These are phyloP conservation scores for Russula sp. DNA, from an alignment of 768 basidiomycete species.

Conservation along the genomic window DNA sequence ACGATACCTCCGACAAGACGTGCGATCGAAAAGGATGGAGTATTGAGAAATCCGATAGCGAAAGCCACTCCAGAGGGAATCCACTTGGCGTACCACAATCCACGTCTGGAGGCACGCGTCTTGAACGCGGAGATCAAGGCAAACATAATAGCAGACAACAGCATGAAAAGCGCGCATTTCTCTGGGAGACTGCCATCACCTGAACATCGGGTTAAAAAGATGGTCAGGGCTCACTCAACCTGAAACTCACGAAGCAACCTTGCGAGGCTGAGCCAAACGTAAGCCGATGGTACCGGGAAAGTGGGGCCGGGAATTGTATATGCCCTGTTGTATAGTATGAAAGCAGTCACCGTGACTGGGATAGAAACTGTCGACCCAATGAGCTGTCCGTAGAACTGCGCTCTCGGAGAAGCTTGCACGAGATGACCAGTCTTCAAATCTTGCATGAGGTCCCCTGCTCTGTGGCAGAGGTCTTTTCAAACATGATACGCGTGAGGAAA, in stretches of 20 bases:
- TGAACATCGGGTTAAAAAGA: constrained; percentile 31
- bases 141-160: constrained; percentile 66
- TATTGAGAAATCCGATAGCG: constrained; percentile 93
- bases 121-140: constrained; percentile 60
- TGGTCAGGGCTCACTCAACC: neutral
- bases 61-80: constrained; percentile 92
- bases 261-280: constrained; percentile 82
- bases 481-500: neutral
- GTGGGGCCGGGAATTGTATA: constrained; percentile 88
- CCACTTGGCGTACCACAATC: constrained; percentile 56
- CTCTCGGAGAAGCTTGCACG: constrained; percentile 83
- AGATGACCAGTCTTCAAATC: constrained; percentile 96
- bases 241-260: constrained; percentile 58
- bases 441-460: constrained; percentile 97
- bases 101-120: constrained; percentile 43
- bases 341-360: constrained; percentile 81
- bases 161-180: constrained; percentile 71
- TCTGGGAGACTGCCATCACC: constrained; percentile 79
- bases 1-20: constrained; percentile 81
- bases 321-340: constrained; percentile 76
- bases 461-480: constrained; percentile 27
- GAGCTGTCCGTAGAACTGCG: constrained; percentile 91
- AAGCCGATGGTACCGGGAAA: constrained; percentile 95
- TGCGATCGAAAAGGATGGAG: constrained; percentile 89
- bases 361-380: constrained; percentile 87